Evolutionary conservation across 148 eudicot genomes (phyloP).

Genomic region (Suaeda aralocaspica): DNA sequence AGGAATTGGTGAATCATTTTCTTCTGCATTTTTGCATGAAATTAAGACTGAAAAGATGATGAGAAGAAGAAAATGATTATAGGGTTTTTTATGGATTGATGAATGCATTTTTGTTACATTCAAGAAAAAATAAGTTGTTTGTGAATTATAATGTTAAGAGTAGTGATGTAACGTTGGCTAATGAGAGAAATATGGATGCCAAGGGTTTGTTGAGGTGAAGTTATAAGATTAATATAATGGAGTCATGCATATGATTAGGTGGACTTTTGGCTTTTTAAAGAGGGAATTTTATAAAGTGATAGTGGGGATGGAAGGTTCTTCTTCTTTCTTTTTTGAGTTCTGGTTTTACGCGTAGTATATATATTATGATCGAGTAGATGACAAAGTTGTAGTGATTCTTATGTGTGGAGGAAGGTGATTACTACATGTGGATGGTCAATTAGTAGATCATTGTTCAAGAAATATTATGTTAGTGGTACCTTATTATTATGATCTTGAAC

Average conservation of each 20-base stretch:
- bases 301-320: conserved; percentile 27
- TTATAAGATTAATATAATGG: conserved; percentile 21
- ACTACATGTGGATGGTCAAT: neutral
- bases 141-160: neutral
- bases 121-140: neutral
- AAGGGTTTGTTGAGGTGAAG: neutral
- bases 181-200: neutral
- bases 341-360: conserved; percentile 17
- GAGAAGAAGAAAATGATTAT: conserved; percentile 4
- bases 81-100: neutral
- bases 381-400: neutral
- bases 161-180: neutral
- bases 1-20: conserved; percentile 18
- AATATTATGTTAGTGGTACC: neutral
- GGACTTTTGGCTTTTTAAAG: conserved; percentile 20
- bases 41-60: neutral
- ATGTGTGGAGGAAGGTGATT: neutral
- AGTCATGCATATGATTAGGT: conserved; percentile 13
- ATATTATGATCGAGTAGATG: neutral
- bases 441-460: neutral
- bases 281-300: conserved; percentile 13
- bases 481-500: neutral
- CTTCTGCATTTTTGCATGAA: conserved; percentile 16
- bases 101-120: conserved; percentile 22
- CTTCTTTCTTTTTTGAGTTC: neutral